phyloP scores from a whole-genome alignment of 495 filamentous ascomycete species.

The Clavariopsis aquatica region DNA sequence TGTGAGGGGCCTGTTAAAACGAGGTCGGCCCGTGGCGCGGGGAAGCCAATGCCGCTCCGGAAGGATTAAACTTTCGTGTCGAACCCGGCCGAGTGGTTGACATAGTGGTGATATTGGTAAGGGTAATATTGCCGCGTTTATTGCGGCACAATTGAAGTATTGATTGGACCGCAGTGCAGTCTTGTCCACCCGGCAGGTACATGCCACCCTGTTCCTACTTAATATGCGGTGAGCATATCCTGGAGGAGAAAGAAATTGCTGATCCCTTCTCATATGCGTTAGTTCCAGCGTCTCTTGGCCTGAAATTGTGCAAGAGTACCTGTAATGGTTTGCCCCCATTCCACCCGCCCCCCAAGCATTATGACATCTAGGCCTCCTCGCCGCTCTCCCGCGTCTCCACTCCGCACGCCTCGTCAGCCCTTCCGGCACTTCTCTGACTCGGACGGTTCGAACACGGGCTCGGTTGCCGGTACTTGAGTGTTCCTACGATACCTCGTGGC shows the following conservation, averaged over 20 bases:
- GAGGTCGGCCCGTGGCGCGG: background rate
- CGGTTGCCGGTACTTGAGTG: background rate
- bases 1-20: background rate
- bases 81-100: background rate
- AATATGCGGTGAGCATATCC: background rate
- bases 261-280: background rate
- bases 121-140: background rate
- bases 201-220: too few species aligned
- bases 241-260: background rate
- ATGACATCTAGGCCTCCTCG: background rate
- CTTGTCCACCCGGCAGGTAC: background rate
- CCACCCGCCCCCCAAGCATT: background rate
- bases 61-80: background rate
- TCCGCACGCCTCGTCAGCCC: background rate
- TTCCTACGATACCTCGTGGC: background rate
- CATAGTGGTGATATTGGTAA: background rate
- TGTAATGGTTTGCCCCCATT: background rate
- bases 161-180: background rate
- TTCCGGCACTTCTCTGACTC: background rate
- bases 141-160: background rate
- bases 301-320: background rate
- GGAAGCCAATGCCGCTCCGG: background rate
- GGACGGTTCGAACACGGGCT: background rate
- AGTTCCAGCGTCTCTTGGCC: background rate
- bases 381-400: background rate